A percentile compares a stretch with the other conserved stretches of the same genome.
Conservation (phyloP, 129 eudicot species). For the Artemisia tridentata region DNA sequence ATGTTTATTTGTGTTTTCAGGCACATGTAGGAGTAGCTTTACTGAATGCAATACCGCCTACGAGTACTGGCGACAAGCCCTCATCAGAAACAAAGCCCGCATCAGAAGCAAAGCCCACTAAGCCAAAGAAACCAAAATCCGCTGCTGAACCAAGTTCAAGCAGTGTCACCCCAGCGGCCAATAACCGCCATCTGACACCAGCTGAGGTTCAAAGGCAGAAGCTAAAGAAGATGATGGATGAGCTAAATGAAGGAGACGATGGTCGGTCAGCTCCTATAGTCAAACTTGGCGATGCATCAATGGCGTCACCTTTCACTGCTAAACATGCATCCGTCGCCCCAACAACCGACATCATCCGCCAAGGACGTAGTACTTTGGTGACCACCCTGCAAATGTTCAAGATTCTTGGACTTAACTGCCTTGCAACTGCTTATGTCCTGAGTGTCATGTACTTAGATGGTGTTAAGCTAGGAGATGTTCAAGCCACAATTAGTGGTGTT, state of each 20-base stretch:
- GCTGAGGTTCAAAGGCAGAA: slow-evolving; percentile 72
- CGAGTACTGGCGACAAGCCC: slow-evolving; percentile 39
- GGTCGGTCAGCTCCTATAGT: slow-evolving; percentile 84
- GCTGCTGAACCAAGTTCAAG: slow-evolving; percentile 41
- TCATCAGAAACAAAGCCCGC: slow-evolving; percentile 48
- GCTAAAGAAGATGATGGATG: slow-evolving; percentile 77
- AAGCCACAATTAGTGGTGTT: slow-evolving; percentile 87
- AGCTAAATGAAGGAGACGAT: slow-evolving; percentile 75
- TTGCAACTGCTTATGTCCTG: slow-evolving; percentile 88
- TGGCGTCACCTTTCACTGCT: slow-evolving; percentile 96
- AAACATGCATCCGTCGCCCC: slow-evolving; percentile 92
- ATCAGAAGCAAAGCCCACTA: slow-evolving; percentile 44
- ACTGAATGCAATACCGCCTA: slow-evolving; percentile 75
- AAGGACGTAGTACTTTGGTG: slow-evolving; percentile 86
- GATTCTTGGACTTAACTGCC: slow-evolving; percentile 87
- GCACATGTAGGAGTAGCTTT: slow-evolving; percentile 94
- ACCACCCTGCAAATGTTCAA: slow-evolving; percentile 96
- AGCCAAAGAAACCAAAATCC: slow-evolving; percentile 54
- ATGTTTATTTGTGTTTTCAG: slow-evolving; percentile 35
- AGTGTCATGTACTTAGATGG: slow-evolving; percentile 89
- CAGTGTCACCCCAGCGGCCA: slow-evolving; percentile 42
- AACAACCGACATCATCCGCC: slow-evolving; percentile 82
- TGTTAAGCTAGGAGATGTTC: slow-evolving; percentile 84
- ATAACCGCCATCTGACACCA: slow-evolving; percentile 66
- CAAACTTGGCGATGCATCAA: slow-evolving; percentile 90